phyloP scores from a whole-genome alignment of 805 yeast species.

The Kuraishia floccosa region DNA sequence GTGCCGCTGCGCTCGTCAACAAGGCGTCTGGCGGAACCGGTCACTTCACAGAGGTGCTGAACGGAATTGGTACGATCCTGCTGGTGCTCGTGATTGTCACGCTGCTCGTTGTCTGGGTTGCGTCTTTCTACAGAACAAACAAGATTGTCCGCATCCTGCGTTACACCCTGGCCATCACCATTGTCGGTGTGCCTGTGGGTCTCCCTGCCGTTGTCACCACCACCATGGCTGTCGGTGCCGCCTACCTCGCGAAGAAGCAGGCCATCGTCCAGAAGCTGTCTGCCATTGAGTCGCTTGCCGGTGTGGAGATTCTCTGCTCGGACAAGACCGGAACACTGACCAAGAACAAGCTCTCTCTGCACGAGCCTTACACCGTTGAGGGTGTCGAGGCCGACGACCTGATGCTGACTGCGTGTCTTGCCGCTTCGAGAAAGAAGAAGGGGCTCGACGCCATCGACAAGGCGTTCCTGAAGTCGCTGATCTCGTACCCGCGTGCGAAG shows the following conservation, averaged over 20 bases:
- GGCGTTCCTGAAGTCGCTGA: constrained; percentile 90
- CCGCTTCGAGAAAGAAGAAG: constrained; percentile 96
- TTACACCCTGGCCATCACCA: constrained; percentile 90
- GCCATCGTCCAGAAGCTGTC: constrained; percentile 95
- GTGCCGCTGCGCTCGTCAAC: constrained; percentile 95
- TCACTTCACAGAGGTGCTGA: constrained; percentile 95
- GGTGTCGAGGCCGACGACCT: constrained; percentile 95
- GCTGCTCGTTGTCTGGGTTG: constrained; percentile 81
- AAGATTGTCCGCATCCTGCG: constrained; percentile 80
- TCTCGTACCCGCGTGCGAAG: constrained; percentile 85
- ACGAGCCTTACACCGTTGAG: constrained; percentile 95
- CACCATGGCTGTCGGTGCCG: constrained; percentile 99
- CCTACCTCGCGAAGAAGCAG: constrained; percentile 93
- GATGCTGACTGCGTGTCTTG: constrained; percentile 95
- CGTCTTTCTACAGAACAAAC: constrained; percentile 89
- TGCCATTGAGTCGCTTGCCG: constrained; percentile 94
- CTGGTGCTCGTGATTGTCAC: constrained; percentile 83
- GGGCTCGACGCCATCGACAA: constrained; percentile 96
- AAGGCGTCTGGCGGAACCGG: constrained; percentile 88
- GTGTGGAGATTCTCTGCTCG: constrained; percentile 96
- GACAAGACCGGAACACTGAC: constrained; percentile 98
- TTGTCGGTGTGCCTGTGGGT: constrained; percentile 98
- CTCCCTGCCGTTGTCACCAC: constrained; percentile 97
- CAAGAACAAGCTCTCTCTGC: constrained; percentile 90
- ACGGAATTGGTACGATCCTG: constrained; percentile 93